phyloP scores from a whole-genome alignment of 805 yeast genomes.

The Groenewaldozyma tartarivorans region DNA sequence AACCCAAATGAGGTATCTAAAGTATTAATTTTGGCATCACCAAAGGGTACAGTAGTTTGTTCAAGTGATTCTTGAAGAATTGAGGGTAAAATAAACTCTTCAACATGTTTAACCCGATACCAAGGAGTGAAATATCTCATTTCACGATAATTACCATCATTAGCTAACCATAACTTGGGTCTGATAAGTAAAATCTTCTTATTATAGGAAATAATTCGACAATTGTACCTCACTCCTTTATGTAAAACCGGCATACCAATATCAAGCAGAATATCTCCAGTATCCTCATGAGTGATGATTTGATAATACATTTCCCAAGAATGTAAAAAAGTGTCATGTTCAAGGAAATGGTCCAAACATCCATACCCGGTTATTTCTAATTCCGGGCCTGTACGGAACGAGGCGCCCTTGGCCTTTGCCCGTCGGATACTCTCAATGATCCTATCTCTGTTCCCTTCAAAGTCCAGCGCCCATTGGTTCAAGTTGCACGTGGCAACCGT shows the following conservation, averaged over 20 bases:
- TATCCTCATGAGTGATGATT: slow-evolving; percentile 55
- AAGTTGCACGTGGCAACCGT: slow-evolving; percentile 90
- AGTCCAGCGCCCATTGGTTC: slow-evolving; percentile 98
- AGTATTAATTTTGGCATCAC: slow-evolving; percentile 83
- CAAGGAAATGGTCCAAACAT: slow-evolving; percentile 73
- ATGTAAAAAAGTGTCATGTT: slow-evolving; percentile 78
- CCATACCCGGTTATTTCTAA: slow-evolving; percentile 85
- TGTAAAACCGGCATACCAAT: slow-evolving; percentile 93
- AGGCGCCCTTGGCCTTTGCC: slow-evolving; percentile 71
- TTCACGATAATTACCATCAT: slow-evolving; percentile 96
- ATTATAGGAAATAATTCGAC: slow-evolving; percentile 75
- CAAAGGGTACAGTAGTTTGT: slow-evolving; percentile 65
- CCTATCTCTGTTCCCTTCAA: slow-evolving; percentile 92
- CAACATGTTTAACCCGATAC: slow-evolving; percentile 70
- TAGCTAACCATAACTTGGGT: slow-evolving; percentile 89
- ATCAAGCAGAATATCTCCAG: slow-evolving; percentile 73
- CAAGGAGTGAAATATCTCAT: slow-evolving; percentile 97
- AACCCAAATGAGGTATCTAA: slow-evolving; percentile 88
- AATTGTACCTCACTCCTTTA: slow-evolving; percentile 81
- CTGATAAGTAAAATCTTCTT: slow-evolving; percentile 75
- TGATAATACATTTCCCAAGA: slow-evolving; percentile 91
- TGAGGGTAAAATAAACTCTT: slow-evolving; percentile 64
- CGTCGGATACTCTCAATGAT: slow-evolving; percentile 68
- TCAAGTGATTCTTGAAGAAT: slow-evolving; percentile 54
- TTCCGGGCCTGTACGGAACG: slow-evolving; percentile 92